Evolutionary conservation across 2,329 filamentous ascomycete genomes (phyloP).

Genomic region (Didymellaceae sp.): DNA sequence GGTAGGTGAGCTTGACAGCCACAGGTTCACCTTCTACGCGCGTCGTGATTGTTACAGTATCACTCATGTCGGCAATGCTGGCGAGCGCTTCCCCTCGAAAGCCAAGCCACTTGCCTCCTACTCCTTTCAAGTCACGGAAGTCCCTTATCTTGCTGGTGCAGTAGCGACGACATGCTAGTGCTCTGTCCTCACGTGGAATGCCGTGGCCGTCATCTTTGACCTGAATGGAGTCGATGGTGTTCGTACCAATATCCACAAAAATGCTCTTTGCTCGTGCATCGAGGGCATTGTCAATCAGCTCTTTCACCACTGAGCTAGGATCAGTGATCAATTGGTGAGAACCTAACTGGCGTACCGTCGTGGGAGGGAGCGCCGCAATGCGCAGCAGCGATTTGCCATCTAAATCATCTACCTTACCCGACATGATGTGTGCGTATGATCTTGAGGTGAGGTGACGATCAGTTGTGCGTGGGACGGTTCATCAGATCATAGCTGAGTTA

Average conservation of each 20-base stretch:
- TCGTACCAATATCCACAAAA: slow-evolving; percentile 67
- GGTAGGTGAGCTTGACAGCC: slow-evolving; percentile 61
- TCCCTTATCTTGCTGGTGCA: slow-evolving; percentile 75
- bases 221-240: slow-evolving; percentile 73
- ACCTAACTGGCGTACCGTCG: slow-evolving; percentile 62
- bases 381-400: slow-evolving; percentile 9
- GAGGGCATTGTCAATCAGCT: slow-evolving; percentile 78
- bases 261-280: slow-evolving; percentile 73
- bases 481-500: slow-evolving; percentile 6
- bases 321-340: slow-evolving; percentile 67
- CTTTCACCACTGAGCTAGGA: slow-evolving; percentile 71
- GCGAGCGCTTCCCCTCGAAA: slow-evolving; percentile 79
- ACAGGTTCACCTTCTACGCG: slow-evolving; percentile 66
- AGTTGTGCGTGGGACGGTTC: not conserved
- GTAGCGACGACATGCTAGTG: slow-evolving; percentile 67
- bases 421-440: not conserved
- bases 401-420: not conserved
- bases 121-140: slow-evolving; percentile 66
- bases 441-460: not conserved
- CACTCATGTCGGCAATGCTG: slow-evolving; percentile 66
- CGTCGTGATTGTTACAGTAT: slow-evolving; percentile 66
- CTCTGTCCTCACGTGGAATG: slow-evolving; percentile 67
- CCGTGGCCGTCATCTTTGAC: slow-evolving; percentile 72
- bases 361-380: slow-evolving; percentile 52
- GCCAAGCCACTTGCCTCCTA: slow-evolving; percentile 69